A percentile compares a stretch with the other conserved stretches of the same genome.
Conservation (phyloP, 768 basidiomycete species). For the Tephrocybe sp. region DNA sequence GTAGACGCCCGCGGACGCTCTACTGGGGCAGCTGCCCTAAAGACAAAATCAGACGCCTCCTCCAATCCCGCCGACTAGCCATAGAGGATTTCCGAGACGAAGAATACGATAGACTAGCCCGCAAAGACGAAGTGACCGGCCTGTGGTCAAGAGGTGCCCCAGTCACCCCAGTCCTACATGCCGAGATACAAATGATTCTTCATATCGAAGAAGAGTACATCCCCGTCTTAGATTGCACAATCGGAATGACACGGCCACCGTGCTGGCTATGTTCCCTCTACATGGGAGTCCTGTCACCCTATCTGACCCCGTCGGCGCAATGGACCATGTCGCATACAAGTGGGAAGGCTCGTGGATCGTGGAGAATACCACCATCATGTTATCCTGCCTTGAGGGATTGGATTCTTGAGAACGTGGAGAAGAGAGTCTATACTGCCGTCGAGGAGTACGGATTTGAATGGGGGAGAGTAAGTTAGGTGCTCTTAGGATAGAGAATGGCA, state of each 20-base stretch:
- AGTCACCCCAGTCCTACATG: slow-evolving; percentile 14
- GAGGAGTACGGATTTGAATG: slow-evolving; percentile 19
- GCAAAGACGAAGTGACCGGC: slow-evolving; percentile 3
- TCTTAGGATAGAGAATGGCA: background rate
- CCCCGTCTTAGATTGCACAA: slow-evolving; percentile 5
- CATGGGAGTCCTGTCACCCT: slow-evolving; percentile 6
- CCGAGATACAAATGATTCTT: slow-evolving; percentile 16
- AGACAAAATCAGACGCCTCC: slow-evolving; percentile 9
- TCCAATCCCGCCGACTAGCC: slow-evolving; percentile 8
- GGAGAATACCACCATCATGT: slow-evolving; percentile 16
- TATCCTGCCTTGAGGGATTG: slow-evolving; percentile 1
- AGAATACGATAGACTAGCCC: slow-evolving; percentile 9
- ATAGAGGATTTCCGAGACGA: slow-evolving; percentile 10
- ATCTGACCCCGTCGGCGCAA: background rate
- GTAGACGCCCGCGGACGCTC: slow-evolving; percentile 2
- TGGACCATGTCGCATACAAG: slow-evolving; percentile 16
- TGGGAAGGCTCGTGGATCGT: slow-evolving; percentile 14
- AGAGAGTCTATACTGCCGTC: slow-evolving; percentile 13
- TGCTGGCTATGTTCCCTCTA: slow-evolving; percentile 19
- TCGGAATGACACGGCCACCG: slow-evolving; percentile 16
- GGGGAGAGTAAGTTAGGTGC: background rate
- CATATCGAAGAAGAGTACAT: slow-evolving; percentile 16
- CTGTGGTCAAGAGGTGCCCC: slow-evolving; percentile 15
- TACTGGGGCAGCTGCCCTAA: slow-evolving; percentile 13
- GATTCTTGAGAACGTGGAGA: slow-evolving; percentile 11